A percentile compares a stretch with the other conserved stretches of the same genome.
Evolutionary conservation across 345 rosid genomes (phyloP).

Genomic region (Brassica carinata): DNA sequence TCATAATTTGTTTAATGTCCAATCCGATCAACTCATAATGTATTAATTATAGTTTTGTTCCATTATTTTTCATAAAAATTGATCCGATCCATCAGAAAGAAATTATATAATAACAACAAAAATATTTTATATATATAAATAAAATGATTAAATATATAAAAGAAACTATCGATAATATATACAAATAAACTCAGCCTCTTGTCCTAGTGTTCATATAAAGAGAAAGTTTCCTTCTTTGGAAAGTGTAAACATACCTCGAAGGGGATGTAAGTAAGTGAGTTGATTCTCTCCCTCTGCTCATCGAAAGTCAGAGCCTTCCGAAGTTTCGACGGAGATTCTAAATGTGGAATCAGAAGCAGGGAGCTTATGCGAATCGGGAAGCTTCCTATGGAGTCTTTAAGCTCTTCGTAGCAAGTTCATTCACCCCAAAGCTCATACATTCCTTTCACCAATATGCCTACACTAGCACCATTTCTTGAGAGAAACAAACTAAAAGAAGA

Average conservation of each 20-base stretch:
- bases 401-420: conserved; percentile 70
- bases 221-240: neutral
- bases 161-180: too few species aligned
- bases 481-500: neutral
- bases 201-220: neutral
- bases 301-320: conserved; percentile 71
- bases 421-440: conserved; percentile 98
- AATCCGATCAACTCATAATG: too few species aligned
- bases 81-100: too few species aligned
- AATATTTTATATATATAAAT: too few species aligned
- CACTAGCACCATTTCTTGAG: neutral
- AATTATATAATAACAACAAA: too few species aligned
- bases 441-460: conserved; percentile 92
- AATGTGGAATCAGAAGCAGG: conserved; percentile 59
- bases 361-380: conserved; percentile 87
- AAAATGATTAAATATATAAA: too few species aligned
- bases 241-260: conserved; percentile 56
- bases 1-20: too few species aligned
- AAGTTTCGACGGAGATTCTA: conserved; percentile 78
- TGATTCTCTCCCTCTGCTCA: conserved; percentile 75
- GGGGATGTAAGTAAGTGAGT: conserved; percentile 66
- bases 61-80: too few species aligned
- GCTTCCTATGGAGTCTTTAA: conserved; percentile 57
- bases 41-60: too few species aligned
- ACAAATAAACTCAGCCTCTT: too few species aligned